A percentile compares a stretch with the other conserved stretches of the same genome.
Conservation (phyloP, 306 rosid species). For the Potentilla sterilis region DNA sequence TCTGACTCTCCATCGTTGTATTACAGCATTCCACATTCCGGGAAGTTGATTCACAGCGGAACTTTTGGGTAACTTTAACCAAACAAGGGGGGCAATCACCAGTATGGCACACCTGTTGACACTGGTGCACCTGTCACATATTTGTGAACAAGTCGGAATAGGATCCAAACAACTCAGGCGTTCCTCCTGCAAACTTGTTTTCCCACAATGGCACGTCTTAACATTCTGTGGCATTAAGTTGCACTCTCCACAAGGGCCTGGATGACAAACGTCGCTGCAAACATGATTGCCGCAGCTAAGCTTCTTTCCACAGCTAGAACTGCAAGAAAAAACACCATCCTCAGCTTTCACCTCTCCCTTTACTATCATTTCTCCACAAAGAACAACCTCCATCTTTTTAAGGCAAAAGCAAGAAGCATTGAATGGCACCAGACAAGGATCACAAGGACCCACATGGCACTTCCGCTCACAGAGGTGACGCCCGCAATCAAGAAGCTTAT, state of each 20-base stretch:
- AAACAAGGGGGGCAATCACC: constrained; percentile 82
- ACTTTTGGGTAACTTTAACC: constrained; percentile 66
- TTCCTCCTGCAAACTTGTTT: constrained; percentile 64
- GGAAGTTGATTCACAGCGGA: constrained; percentile 73
- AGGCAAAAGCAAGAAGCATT: constrained; percentile 79
- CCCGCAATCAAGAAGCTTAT: constrained; percentile 67
- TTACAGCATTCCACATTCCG: constrained; percentile 71
- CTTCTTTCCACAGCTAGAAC: constrained; percentile 57
- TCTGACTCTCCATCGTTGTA: constrained; percentile 42
- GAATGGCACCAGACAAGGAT: constrained; percentile 60
- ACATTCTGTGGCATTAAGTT: constrained; percentile 57
- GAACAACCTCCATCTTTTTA: constrained; percentile 51
- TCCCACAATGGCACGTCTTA: constrained; percentile 81
- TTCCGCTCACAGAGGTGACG: constrained; percentile 65
- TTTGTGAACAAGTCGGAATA: constrained; percentile 73
- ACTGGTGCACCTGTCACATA: constrained; percentile 61
- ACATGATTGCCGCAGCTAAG: constrained; percentile 73
- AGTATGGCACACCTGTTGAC: constrained; percentile 66
- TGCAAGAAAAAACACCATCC: constrained; percentile 74
- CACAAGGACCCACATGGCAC: constrained; percentile 89
- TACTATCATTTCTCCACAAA: constrained; percentile 72
- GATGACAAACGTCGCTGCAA: constrained; percentile 72
- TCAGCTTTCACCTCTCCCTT: constrained; percentile 65
- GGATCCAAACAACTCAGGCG: constrained; percentile 78
- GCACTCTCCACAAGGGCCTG: constrained; percentile 72